phyloP scores from a whole-genome alignment of 2,329 filamentous ascomycete species.

The Microdochium bolleyi region DNA sequence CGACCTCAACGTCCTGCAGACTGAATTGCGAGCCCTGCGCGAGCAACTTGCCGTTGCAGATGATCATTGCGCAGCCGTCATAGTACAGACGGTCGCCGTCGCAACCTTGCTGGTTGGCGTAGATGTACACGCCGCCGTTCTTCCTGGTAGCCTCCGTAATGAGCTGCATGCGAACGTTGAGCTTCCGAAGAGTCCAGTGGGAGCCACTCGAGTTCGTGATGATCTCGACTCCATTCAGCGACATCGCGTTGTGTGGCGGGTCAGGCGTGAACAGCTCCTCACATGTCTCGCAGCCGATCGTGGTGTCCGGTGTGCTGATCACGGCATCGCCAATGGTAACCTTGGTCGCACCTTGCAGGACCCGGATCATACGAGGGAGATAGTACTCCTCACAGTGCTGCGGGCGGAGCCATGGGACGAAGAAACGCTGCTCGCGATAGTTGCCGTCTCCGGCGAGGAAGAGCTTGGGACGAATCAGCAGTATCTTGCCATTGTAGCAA shows the following conservation, averaged over 20 bases:
- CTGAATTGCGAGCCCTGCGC: constrained; percentile 61
- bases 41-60: constrained; percentile 55
- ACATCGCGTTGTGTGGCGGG: constrained; percentile 16
- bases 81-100: constrained; percentile 45
- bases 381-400: constrained; percentile 57
- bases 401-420: constrained; percentile 54
- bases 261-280: constrained; percentile 59
- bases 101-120: constrained; percentile 56
- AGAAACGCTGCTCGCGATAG: constrained; percentile 53
- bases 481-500: constrained; percentile 55
- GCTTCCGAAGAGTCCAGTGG: constrained; percentile 55
- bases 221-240: constrained; percentile 62
- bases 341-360: constrained; percentile 33
- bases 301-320: constrained; percentile 31
- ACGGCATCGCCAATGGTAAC: constrained; percentile 64
- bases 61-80: constrained; percentile 46
- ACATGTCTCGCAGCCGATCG: constrained; percentile 48
- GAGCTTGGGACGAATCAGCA: constrained; percentile 66
- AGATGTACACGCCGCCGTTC: constrained; percentile 34
- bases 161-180: constrained; percentile 53
- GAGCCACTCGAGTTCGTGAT: constrained; percentile 62
- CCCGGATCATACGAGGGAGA: constrained; percentile 49
- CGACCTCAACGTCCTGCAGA: constrained; percentile 56
- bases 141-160: constrained; percentile 56
- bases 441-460: constrained; percentile 66